Evolutionary conservation across 1,139 yeast genomes (phyloP).

Genomic region (Candida sp.): DNA sequence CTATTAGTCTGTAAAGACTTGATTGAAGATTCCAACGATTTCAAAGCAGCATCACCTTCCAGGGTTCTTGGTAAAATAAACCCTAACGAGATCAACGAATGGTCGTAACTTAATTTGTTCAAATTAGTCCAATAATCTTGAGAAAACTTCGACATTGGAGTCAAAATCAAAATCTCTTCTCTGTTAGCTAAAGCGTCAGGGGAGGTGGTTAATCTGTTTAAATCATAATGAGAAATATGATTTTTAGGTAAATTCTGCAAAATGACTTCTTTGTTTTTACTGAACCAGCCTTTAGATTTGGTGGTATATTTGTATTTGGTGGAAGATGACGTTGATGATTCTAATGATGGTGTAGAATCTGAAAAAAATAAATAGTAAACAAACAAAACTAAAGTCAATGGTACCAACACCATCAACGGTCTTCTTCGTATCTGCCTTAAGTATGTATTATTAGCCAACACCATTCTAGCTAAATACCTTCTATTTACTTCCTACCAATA

Average conservation of each 20-base stretch:
- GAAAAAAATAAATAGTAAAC: slow-evolving; percentile 42
- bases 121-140: slow-evolving; percentile 87
- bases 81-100: slow-evolving; percentile 80
- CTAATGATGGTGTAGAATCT: slow-evolving; percentile 19
- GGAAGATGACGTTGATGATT: slow-evolving; percentile 15
- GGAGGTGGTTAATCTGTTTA: slow-evolving; percentile 71
- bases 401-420: slow-evolving; percentile 47
- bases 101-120: slow-evolving; percentile 72
- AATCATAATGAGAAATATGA: slow-evolving; percentile 80
- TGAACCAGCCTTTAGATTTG: slow-evolving; percentile 47
- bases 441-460: slow-evolving; percentile 23
- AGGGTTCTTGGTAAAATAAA: slow-evolving; percentile 81
- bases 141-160: slow-evolving; percentile 87
- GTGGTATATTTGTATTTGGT: slow-evolving; percentile 49
- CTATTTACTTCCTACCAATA: not conserved
- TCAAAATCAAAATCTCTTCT: slow-evolving; percentile 78
- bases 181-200: slow-evolving; percentile 66
- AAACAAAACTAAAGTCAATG: slow-evolving; percentile 34
- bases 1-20: slow-evolving; percentile 52
- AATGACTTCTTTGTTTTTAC: slow-evolving; percentile 43
- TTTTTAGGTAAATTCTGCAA: slow-evolving; percentile 68
- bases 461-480: not conserved
- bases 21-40: slow-evolving; percentile 67
- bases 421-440: slow-evolving; percentile 59
- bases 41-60: slow-evolving; percentile 78